Conservation (phyloP, 805 yeast genomes). For the Pichia exigua region DNA sequence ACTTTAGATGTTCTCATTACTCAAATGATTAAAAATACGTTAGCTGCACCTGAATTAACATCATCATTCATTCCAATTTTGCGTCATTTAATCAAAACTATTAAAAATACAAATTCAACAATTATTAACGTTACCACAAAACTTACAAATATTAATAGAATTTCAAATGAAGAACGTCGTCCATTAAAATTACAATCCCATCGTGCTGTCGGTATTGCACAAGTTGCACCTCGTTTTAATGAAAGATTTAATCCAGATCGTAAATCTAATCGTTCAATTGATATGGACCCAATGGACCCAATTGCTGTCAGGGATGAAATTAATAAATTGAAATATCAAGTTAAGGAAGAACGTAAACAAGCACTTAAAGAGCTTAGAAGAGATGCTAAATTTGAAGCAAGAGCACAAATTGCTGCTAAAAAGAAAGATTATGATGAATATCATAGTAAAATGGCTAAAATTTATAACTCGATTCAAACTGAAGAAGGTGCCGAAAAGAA, state of each 20-base stretch:
- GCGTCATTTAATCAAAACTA: conserved; percentile 30
- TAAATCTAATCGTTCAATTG: conserved; percentile 42
- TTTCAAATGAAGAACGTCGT: conserved; percentile 41
- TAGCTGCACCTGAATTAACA: conserved; percentile 54
- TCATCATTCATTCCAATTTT: conserved; percentile 39
- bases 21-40: conserved; percentile 51
- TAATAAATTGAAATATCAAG: conserved; percentile 70
- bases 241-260: conserved; percentile 94
- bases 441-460: conserved; percentile 82
- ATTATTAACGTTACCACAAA: conserved; percentile 34
- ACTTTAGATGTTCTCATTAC: conserved; percentile 27
- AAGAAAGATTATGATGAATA: conserved; percentile 68
- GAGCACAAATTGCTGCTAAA: conserved; percentile 76
- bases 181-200: conserved; percentile 82
- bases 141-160: conserved; percentile 40
- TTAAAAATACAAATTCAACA: conserved; percentile 27
- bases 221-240: conserved; percentile 86
- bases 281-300: conserved; percentile 48
- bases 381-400: conserved; percentile 78
- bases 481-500: conserved; percentile 95
- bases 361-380: conserved; percentile 85
- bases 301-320: conserved; percentile 76
- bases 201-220: conserved; percentile 73
- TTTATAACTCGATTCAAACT: conserved; percentile 80
- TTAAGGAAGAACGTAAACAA: conserved; percentile 87